A percentile compares a stretch with the other conserved stretches of the same genome.
Evolutionary conservation across 2,329 filamentous ascomycete species (phyloP).

Genomic region (Lanzia echinophila): DNA sequence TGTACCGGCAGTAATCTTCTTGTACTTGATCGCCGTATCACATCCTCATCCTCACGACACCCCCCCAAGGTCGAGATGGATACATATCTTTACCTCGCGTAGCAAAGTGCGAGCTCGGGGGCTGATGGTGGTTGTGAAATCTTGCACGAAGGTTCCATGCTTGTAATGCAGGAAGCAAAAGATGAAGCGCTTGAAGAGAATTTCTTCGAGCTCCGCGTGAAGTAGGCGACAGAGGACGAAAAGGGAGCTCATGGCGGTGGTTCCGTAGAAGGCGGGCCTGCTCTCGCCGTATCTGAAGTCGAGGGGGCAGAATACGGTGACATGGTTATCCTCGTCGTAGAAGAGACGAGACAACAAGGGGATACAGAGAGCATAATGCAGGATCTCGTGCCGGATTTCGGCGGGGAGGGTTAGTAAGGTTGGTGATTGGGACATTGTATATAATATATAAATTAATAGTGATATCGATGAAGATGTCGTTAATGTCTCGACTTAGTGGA

Average conservation of each 20-base stretch:
- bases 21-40: too few relatives aligned
- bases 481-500: too few relatives aligned
- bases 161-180: background rate
- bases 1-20: background rate
- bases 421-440: background rate
- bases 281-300: background rate
- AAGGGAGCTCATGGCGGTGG: background rate
- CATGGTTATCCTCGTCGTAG: background rate
- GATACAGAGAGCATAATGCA: constrained; percentile 13
- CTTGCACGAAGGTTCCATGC: background rate
- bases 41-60: background rate
- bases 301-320: background rate
- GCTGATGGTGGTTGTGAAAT: background rate
- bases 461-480: too few relatives aligned
- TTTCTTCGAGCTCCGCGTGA: background rate
- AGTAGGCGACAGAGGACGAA: background rate
- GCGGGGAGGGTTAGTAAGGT: constrained; percentile 4
- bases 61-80: background rate
- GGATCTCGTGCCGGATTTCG: constrained; percentile 20
- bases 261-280: background rate
- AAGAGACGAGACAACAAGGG: too few relatives aligned
- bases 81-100: background rate
- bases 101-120: background rate
- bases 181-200: background rate
- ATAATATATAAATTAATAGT: too few relatives aligned